Percentiles rank a stretch among this genome's conserved stretches.
These are phyloP conservation scores for Penicillium longicatenatum DNA, from an alignment of 495 filamentous ascomycete genomes.

Conservation along the genomic window DNA sequence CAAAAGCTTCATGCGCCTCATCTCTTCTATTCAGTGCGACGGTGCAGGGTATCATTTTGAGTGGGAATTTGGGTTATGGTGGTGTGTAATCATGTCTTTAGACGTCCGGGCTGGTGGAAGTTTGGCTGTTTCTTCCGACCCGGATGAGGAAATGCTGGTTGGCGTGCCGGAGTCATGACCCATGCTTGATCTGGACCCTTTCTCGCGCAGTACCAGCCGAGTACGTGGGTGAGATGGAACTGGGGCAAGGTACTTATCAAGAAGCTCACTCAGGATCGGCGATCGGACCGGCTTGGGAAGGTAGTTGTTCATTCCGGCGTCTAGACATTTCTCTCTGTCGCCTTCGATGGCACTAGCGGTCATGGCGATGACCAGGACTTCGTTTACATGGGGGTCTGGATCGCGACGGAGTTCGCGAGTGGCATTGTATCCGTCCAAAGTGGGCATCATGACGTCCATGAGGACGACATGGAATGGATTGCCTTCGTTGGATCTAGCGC, in stretches of 20 bases:
- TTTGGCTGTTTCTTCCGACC: slow-evolving; percentile 35
- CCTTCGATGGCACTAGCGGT: slow-evolving; percentile 90
- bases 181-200: slow-evolving; percentile 33
- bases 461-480: slow-evolving; percentile 74
- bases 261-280: slow-evolving; percentile 70
- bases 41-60: slow-evolving; percentile 30
- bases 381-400: slow-evolving; percentile 68
- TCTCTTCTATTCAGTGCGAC: slow-evolving; percentile 18
- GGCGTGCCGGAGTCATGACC: slow-evolving; percentile 38
- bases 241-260: slow-evolving; percentile 67
- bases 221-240: slow-evolving; percentile 48
- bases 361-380: slow-evolving; percentile 88
- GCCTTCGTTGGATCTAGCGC: slow-evolving; percentile 65
- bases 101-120: slow-evolving; percentile 6
- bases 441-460: slow-evolving; percentile 96
- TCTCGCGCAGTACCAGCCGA: slow-evolving; percentile 38
- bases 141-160: slow-evolving; percentile 37
- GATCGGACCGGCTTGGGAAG: slow-evolving; percentile 86
- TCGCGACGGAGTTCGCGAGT: slow-evolving; percentile 79
- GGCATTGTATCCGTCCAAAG: slow-evolving; percentile 91
- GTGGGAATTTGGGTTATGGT: background rate
- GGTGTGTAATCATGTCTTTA: slow-evolving; percentile 24
- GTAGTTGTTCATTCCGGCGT: slow-evolving; percentile 95
- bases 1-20: slow-evolving; percentile 20
- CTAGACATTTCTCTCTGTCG: slow-evolving; percentile 87